Percentiles rank a stretch among this genome's conserved stretches.
Evolutionary conservation across 441 rosid species (phyloP).

Genomic region (Bruguiera hainesii): DNA sequence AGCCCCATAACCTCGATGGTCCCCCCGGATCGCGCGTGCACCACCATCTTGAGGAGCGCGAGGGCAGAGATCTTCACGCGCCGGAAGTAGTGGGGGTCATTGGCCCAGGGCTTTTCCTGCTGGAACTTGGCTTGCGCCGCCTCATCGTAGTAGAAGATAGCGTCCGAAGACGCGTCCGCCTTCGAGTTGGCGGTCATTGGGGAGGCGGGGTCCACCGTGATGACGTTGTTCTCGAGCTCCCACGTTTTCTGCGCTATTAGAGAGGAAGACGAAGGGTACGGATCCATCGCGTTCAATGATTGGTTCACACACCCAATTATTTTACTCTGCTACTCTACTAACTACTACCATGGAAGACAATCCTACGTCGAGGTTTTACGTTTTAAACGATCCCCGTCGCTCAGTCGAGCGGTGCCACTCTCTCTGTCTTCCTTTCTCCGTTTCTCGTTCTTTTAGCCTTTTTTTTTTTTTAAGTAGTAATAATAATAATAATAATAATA

Average conservation of each 20-base stretch:
- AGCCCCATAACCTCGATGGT: slow-evolving; percentile 98
- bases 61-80: slow-evolving; percentile 97
- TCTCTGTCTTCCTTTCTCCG: too few species aligned
- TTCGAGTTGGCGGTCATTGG: slow-evolving; percentile 21
- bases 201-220: slow-evolving; percentile 44
- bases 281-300: slow-evolving; percentile 37
- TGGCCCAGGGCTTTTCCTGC: slow-evolving; percentile 92
- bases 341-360: background rate
- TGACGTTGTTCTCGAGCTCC: slow-evolving; percentile 93
- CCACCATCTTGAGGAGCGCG: slow-evolving; percentile 97
- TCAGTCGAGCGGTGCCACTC: too few species aligned
- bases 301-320: background rate
- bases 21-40: slow-evolving; percentile 99
- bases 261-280: slow-evolving; percentile 40
- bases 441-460: too few species aligned
- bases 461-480: too few species aligned
- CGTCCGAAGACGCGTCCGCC: slow-evolving; percentile 49
- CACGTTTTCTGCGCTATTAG: slow-evolving; percentile 91
- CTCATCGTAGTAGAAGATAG: slow-evolving; percentile 85
- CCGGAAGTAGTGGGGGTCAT: slow-evolving; percentile 92
- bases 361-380: too few species aligned
- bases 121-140: slow-evolving; percentile 62
- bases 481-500: too few species aligned
- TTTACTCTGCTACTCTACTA: background rate
- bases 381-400: too few species aligned